These are phyloP conservation scores for Ophiostoma tasmaniense DNA, from an alignment of 2,329 filamentous ascomycete species.

Conservation along the genomic window DNA sequence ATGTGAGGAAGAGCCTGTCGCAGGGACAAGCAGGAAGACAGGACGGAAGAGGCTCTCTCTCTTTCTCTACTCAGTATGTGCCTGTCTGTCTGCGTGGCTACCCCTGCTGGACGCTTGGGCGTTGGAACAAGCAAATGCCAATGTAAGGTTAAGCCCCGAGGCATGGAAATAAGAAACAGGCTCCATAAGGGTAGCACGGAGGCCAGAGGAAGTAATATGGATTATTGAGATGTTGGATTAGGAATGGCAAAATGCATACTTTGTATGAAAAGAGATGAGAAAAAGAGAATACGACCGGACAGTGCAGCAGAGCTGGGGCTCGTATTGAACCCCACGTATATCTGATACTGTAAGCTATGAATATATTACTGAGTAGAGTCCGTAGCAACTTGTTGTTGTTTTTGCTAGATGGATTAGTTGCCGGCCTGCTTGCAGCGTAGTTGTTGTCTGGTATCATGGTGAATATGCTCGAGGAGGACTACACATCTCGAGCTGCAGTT, in stretches of 20 bases:
- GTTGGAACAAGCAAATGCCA: slow-evolving; percentile 5
- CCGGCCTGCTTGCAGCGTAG: too few relatives aligned
- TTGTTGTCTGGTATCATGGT: background rate
- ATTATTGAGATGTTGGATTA: background rate
- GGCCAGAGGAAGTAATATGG: background rate
- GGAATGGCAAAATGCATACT: background rate
- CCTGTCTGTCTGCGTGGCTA: background rate
- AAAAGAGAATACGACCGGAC: background rate
- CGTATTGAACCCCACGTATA: background rate
- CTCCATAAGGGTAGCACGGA: background rate
- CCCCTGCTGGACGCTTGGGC: slow-evolving; percentile 11
- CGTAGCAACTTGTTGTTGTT: too few relatives aligned
- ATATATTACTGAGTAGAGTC: background rate
- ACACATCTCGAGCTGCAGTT: background rate
- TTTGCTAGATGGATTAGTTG: too few relatives aligned
- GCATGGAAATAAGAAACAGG: slow-evolving; percentile 3
- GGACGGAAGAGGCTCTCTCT: slow-evolving; percentile 8
- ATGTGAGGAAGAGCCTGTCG: slow-evolving; percentile 24
- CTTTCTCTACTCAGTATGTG: background rate
- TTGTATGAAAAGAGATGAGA: background rate
- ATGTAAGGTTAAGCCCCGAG: slow-evolving; percentile 12
- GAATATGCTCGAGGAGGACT: background rate
- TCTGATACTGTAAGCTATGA: background rate
- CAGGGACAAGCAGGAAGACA: slow-evolving; percentile 20
- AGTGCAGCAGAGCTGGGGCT: background rate